A percentile compares a stretch with the other conserved stretches of the same genome.
Conservation (phyloP, 176 grass and related monocot species). For the Calamus simplicifolius region DNA sequence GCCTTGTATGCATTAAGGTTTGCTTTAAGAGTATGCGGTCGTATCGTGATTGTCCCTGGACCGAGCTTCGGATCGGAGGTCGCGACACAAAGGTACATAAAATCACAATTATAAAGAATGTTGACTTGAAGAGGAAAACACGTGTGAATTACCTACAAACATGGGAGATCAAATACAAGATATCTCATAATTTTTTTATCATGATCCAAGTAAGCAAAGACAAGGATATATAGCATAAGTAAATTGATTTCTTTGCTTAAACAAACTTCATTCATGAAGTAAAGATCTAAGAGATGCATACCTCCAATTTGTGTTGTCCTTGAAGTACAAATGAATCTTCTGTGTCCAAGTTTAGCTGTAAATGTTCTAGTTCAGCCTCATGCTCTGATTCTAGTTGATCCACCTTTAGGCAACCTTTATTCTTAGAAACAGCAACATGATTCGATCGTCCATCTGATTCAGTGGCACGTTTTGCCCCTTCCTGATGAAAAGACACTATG, state of each 20-base stretch:
- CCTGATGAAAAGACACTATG: background rate
- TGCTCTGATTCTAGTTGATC: slow-evolving; percentile 15
- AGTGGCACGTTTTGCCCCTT: background rate
- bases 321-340: background rate
- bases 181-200: too few species aligned
- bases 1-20: too few species aligned
- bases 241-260: background rate
- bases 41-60: too few species aligned
- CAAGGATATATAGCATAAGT: background rate
- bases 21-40: too few species aligned
- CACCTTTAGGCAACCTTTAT: background rate
- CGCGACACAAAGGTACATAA: too few species aligned
- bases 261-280: background rate
- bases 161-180: too few species aligned
- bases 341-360: slow-evolving; percentile 8
- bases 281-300: background rate
- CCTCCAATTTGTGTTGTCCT: slow-evolving; percentile 3
- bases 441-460: background rate
- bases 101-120: too few species aligned
- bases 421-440: background rate
- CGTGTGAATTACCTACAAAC: too few species aligned
- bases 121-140: too few species aligned
- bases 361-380: background rate
- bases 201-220: background rate
- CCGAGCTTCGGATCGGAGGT: too few species aligned